These are phyloP conservation scores for Carex scoparia DNA, from an alignment of 176 grass and related monocot species.

Conservation along the genomic window DNA sequence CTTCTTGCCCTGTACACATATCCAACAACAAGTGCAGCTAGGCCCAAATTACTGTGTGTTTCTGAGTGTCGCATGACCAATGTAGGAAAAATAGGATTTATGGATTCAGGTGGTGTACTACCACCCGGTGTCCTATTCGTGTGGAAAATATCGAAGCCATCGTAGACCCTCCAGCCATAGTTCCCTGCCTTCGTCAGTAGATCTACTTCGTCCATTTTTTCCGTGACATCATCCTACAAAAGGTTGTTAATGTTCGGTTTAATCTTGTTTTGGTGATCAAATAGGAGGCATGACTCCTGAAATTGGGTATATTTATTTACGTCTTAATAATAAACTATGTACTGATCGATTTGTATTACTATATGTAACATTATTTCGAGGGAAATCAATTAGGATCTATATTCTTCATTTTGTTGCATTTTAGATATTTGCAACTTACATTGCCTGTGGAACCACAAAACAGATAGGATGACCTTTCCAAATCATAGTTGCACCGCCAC, in stretches of 20 bases:
- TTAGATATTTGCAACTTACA: conserved; percentile 9
- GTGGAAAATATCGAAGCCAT: conserved; percentile 19
- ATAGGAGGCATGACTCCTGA: background rate
- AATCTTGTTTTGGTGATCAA: background rate
- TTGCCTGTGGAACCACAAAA: conserved; percentile 39
- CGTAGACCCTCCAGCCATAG: conserved; percentile 31
- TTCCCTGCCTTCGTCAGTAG: conserved; percentile 28
- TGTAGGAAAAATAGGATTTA: conserved; percentile 28
- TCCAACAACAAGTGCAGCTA: conserved; percentile 24
- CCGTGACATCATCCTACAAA: background rate
- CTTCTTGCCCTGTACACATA: conserved; percentile 24
- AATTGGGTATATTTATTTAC: background rate
- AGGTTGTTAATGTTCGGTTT: background rate
- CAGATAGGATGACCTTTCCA: conserved; percentile 37
- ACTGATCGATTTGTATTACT: background rate
- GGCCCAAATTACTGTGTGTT: conserved; percentile 7
- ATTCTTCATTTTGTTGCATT: background rate
- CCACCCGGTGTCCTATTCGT: conserved; percentile 15
- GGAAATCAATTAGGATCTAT: background rate
- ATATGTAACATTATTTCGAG: background rate
- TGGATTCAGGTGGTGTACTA: conserved; percentile 18
- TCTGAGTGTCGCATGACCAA: background rate
- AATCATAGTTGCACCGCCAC: conserved; percentile 44
- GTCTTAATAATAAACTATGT: background rate
- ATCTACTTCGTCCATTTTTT: conserved; percentile 20